phyloP scores from a whole-genome alignment of 1,284 basidiomycete genomes.

The Apiotrichum gamsii region DNA sequence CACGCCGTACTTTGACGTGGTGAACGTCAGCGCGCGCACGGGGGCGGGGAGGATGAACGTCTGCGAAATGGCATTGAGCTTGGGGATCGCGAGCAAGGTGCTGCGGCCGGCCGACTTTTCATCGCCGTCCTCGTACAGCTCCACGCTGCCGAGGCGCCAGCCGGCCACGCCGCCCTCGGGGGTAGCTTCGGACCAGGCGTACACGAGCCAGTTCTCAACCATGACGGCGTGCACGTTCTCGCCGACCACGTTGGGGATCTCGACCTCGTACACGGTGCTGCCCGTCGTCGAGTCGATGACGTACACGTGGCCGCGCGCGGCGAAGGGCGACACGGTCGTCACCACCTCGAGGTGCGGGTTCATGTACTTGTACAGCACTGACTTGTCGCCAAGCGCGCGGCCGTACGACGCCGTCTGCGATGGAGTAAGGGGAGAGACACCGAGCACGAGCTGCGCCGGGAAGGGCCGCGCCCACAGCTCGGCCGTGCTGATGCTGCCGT shows the following conservation, averaged over 20 bases:
- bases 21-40: constrained; percentile 64
- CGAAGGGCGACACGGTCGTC: constrained; percentile 52
- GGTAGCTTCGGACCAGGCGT: constrained; percentile 54
- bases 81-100: constrained; percentile 56
- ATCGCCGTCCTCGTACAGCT: constrained; percentile 77
- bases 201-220: constrained; percentile 90
- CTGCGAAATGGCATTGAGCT: constrained; percentile 59
- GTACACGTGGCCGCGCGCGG: constrained; percentile 55
- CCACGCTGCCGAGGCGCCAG: constrained; percentile 67
- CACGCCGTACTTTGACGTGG: constrained; percentile 81
- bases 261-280: constrained; percentile 60
- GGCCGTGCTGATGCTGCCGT: constrained; percentile 3
- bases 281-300: constrained; percentile 76
- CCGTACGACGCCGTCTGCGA: constrained; percentile 69
- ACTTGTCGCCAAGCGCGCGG: constrained; percentile 76
- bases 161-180: constrained; percentile 52
- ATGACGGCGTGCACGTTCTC: constrained; percentile 59
- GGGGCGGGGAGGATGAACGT: constrained; percentile 65
- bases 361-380: constrained; percentile 89
- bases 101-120: constrained; percentile 64
- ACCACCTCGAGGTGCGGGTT: constrained; percentile 73
- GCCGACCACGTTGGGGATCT: constrained; percentile 39
- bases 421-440: constrained; percentile 21
- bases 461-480: constrained; percentile 59
- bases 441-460: constrained; percentile 52